These are phyloP conservation scores for Trematosphaeria pertusa DNA, from an alignment of 2,329 filamentous ascomycete species.

Conservation along the genomic window DNA sequence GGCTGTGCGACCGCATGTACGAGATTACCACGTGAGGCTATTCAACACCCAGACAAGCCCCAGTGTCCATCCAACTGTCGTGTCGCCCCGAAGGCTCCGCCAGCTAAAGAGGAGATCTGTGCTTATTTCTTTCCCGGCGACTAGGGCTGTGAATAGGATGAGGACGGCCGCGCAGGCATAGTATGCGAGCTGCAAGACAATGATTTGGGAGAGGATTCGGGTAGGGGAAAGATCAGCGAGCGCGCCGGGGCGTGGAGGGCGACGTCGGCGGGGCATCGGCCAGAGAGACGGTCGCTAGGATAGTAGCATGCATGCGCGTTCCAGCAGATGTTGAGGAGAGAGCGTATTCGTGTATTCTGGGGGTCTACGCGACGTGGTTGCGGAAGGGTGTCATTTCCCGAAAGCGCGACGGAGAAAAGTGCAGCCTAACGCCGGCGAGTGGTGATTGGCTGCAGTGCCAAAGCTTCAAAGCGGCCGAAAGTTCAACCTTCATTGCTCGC, in stretches of 20 bases:
- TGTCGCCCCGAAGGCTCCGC: constrained; percentile 69
- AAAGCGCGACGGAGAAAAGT: constrained; percentile 8
- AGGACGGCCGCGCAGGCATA: constrained; percentile 67
- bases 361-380: constrained; percentile 17
- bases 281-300: background rate
- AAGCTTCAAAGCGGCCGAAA: constrained; percentile 5
- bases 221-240: constrained; percentile 71
- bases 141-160: constrained; percentile 71
- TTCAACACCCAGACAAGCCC: constrained; percentile 73
- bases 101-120: constrained; percentile 68
- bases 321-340: background rate
- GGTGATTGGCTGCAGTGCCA: constrained; percentile 21
- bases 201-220: constrained; percentile 71
- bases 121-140: constrained; percentile 67
- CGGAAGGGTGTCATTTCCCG: constrained; percentile 21
- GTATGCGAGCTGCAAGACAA: constrained; percentile 69
- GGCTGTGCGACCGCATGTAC: background rate
- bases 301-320: constrained; percentile 3
- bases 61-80: constrained; percentile 73
- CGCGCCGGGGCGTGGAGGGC: constrained; percentile 69
- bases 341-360: constrained; percentile 31
- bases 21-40: constrained; percentile 68
- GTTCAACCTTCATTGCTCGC: background rate
- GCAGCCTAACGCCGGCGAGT: constrained; percentile 10
- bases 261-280: constrained; percentile 64